These are phyloP conservation scores for Leccinum subfulvum DNA, from an alignment of 1,284 basidiomycete genomes.

Conservation along the genomic window DNA sequence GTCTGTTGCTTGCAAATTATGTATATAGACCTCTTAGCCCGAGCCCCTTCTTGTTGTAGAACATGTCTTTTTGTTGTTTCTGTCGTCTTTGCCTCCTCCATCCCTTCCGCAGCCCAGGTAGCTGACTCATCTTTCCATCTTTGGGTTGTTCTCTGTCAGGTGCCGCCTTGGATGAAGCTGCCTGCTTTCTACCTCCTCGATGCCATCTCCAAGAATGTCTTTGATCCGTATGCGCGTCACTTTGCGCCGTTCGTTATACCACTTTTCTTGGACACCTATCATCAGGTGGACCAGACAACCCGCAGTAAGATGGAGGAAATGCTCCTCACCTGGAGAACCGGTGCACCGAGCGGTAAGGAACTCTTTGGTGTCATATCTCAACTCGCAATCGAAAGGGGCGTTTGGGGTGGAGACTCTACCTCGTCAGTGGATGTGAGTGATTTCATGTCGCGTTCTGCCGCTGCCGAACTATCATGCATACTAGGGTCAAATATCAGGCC, in stretches of 20 bases:
- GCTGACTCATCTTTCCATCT: constrained; percentile 63
- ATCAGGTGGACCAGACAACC: constrained; percentile 77
- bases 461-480: constrained; percentile 7
- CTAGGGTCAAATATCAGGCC: constrained; percentile 35
- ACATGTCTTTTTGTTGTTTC: constrained; percentile 15
- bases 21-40: constrained; percentile 37
- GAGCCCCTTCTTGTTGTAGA: constrained; percentile 23
- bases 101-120: constrained; percentile 32
- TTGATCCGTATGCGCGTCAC: constrained; percentile 81
- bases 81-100: constrained; percentile 20
- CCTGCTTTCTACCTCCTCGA: constrained; percentile 95
- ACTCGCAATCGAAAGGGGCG: constrained; percentile 71
- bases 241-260: constrained; percentile 76
- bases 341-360: constrained; percentile 75
- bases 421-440: constrained; percentile 37
- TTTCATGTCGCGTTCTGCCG: background rate
- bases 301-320: constrained; percentile 95
- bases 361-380: constrained; percentile 79
- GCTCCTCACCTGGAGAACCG: constrained; percentile 88
- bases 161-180: constrained; percentile 89
- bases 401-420: constrained; percentile 63
- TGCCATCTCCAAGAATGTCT: constrained; percentile 94
- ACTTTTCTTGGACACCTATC: constrained; percentile 83
- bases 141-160: constrained; percentile 50
- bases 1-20: constrained; percentile 33